Evolutionary conservation across 176 grass and related monocot species (phyloP).

Genomic region (Aegilops sharonensis): DNA sequence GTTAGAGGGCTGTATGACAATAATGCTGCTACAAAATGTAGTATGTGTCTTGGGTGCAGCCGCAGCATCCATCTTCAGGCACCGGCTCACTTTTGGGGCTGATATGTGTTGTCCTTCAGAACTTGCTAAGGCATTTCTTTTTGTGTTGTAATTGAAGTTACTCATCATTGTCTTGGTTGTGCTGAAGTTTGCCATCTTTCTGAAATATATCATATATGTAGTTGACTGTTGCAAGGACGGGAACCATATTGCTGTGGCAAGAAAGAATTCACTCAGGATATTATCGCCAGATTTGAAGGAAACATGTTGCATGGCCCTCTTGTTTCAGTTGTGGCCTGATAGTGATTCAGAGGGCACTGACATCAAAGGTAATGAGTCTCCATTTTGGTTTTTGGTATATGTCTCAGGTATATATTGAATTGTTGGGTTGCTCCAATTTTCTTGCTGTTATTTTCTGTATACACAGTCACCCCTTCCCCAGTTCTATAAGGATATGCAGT

Average conservation of each 20-base stretch:
- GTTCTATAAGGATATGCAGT: neutral
- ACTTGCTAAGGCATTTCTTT: neutral
- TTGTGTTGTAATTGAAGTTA: constrained; percentile 18
- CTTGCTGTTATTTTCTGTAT: neutral
- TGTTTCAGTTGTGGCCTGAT: constrained; percentile 64
- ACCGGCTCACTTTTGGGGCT: neutral
- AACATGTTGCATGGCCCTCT: constrained; percentile 63
- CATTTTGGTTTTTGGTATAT: constrained; percentile 12
- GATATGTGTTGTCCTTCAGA: constrained; percentile 9
- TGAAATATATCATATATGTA: constrained; percentile 42
- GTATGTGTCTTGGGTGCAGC: neutral
- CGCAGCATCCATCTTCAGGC: neutral
- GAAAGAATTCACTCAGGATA: constrained; percentile 61
- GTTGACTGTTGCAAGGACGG: constrained; percentile 75
- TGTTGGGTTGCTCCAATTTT: neutral
- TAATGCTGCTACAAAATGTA: neutral
- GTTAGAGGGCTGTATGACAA: neutral
- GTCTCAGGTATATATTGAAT: constrained; percentile 8
- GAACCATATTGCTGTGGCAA: constrained; percentile 71
- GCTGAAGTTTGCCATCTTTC: constrained; percentile 29
- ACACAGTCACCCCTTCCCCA: neutral
- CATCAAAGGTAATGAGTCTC: constrained; percentile 61
- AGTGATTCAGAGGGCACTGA: constrained; percentile 45
- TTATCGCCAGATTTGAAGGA: constrained; percentile 74
- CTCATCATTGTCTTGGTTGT: constrained; percentile 27